These are phyloP conservation scores for Elsinoe australis DNA, from an alignment of 2,329 filamentous ascomycete species.

Conservation along the genomic window DNA sequence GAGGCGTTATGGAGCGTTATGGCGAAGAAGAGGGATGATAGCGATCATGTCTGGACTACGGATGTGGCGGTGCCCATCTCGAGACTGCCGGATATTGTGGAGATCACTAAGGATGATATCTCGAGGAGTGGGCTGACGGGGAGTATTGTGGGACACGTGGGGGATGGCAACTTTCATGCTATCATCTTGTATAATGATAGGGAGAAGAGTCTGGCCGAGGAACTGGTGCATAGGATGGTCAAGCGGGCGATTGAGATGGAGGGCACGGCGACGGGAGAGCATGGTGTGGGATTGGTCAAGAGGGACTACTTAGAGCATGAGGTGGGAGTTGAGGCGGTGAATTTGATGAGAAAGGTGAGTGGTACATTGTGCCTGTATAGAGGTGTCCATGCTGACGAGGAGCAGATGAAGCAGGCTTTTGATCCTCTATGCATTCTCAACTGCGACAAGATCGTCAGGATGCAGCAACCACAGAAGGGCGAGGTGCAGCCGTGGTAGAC, in stretches of 20 bases:
- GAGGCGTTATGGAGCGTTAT: constrained; percentile 67
- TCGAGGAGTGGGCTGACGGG: constrained; percentile 54
- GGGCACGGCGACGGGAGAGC: constrained; percentile 78
- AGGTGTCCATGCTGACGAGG: constrained; percentile 9
- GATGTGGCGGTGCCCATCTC: constrained; percentile 74
- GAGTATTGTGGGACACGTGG: constrained; percentile 64
- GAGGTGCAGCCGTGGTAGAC: constrained; percentile 40
- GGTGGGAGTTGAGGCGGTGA: constrained; percentile 64
- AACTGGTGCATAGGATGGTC: constrained; percentile 73
- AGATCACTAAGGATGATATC: constrained; percentile 64
- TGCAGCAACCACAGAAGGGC: constrained; percentile 42
- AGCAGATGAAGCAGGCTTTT: constrained; percentile 68
- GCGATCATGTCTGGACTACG: constrained; percentile 67
- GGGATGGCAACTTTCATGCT: constrained; percentile 67
- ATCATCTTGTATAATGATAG: constrained; percentile 59
- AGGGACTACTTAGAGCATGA: constrained; percentile 75
- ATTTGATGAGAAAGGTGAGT: constrained; percentile 71
- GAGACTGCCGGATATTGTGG: constrained; percentile 63
- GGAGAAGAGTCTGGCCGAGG: constrained; percentile 59
- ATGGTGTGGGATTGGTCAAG: constrained; percentile 78
- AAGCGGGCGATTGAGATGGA: constrained; percentile 73
- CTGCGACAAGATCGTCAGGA: constrained; percentile 58
- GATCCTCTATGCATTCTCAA: constrained; percentile 64
- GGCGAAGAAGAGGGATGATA: constrained; percentile 52
- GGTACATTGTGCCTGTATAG: neutral